Conservation (phyloP, 78 protist species). For the Bodo saltans region DNA sequence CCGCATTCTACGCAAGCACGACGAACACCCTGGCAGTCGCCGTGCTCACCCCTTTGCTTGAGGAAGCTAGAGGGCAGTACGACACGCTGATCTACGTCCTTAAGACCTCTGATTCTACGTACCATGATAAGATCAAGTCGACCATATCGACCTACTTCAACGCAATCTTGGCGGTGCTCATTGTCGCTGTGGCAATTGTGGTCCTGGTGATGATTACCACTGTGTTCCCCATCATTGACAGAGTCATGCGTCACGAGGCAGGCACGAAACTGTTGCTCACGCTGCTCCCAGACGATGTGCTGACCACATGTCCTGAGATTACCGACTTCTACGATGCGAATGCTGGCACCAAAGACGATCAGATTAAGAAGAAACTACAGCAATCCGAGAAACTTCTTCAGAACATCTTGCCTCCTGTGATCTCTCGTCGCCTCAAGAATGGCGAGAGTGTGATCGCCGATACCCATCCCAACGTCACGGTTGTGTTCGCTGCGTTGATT, state of each 20-base stretch:
- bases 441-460: slow-evolving; percentile 38
- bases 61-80: too few species aligned
- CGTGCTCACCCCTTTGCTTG: too few species aligned
- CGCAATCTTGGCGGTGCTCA: background rate
- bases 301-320: background rate
- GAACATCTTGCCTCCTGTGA: slow-evolving; percentile 27
- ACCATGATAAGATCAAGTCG: too few species aligned
- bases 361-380: slow-evolving; percentile 25
- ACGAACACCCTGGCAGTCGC: too few species aligned
- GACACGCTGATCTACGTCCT: too few species aligned
- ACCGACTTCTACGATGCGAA: slow-evolving; percentile 8
- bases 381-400: slow-evolving; percentile 34
- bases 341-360: background rate
- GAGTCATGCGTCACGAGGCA: background rate
- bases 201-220: background rate
- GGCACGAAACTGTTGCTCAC: slow-evolving; percentile 3
- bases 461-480: slow-evolving; percentile 31
- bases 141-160: background rate
- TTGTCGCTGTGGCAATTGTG: background rate
- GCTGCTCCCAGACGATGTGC: slow-evolving; percentile 2
- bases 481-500: slow-evolving; percentile 6
- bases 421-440: slow-evolving; percentile 6
- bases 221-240: background rate
- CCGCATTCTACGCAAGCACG: too few species aligned
- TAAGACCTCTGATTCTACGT: too few species aligned